Evolutionary conservation across 2,329 filamentous ascomycete genomes (phyloP), one percentile per base, ranked within the genome.

Genomic region (Thelonectria rubi): DNA sequence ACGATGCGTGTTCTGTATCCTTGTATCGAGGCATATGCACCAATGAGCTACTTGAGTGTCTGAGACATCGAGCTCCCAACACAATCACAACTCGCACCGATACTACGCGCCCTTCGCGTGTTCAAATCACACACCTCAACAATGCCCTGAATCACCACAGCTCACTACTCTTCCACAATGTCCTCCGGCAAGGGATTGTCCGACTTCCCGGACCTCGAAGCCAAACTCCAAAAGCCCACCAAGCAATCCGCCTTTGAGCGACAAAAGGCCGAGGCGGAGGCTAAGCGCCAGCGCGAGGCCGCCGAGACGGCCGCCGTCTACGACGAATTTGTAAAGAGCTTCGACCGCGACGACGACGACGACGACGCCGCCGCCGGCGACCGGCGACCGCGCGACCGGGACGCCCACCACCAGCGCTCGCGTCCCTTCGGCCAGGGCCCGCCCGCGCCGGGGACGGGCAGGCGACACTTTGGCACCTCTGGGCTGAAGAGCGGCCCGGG

Each of bases 171-270:
- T 24, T 50, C 15, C 53, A 75, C 63, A 14, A 86, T 85, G 82
- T 81, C 82, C 34, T 78, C 79, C 63, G 78, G 77, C 64, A 82
- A 82, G 67, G 80, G 81, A 65, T 74, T 82, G 54, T 71, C 78
- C 72, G 79, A 82, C 61, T 94, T 94, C 72, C 89, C 91, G 14
- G 87, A 93, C 71, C 83, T 92, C 61, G 86, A 90, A 58, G 85
- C 88, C 53, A 97, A 96, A 77, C 87, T 95, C 52, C 87, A 90
- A 58, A 92, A 92, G 50, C 88, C 92, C 0, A 85, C 89, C 64
- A 95, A 94, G 78, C 92, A 95, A 74, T 96, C 93, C 18, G 84
- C 91, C 24, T 97, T 96, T 75, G 94, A 97, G 79, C 89, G 90
- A 70, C 91, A 96, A 76, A 93, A 91, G 76, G 92, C 92, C 62